Conservation (phyloP, 345 rosid genomes). For the Syzygium aromaticum region DNA sequence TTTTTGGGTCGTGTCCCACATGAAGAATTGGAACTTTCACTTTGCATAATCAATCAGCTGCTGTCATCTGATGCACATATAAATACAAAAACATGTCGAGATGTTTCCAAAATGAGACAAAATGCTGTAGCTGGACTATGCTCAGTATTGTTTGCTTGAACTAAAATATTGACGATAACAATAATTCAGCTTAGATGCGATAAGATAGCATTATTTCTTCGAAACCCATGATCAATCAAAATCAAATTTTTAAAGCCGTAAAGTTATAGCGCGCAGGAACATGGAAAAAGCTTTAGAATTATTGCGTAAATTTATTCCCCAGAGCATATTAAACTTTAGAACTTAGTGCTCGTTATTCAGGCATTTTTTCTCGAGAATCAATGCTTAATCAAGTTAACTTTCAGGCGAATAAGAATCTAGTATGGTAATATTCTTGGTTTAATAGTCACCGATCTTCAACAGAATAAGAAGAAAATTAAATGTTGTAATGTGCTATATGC, state of each 20-base stretch:
- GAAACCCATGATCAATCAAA: not conserved
- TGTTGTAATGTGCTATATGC: not conserved
- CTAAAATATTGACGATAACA: not conserved
- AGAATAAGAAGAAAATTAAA: not conserved
- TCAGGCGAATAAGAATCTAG: not conserved
- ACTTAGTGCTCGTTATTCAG: not conserved
- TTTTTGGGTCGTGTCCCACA: constrained; percentile 14
- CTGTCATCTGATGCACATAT: not conserved
- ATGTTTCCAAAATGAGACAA: not conserved
- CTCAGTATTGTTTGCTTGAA: too few species aligned
- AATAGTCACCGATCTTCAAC: not conserved
- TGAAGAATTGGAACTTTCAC: constrained; percentile 25
- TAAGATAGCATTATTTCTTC: not conserved
- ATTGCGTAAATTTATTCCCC: not conserved
- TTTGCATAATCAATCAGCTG: constrained; percentile 8
- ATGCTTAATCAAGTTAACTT: not conserved
- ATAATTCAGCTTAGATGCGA: not conserved
- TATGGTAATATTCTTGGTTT: not conserved
- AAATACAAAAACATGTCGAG: not conserved
- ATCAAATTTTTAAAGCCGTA: not conserved
- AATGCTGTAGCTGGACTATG: not conserved
- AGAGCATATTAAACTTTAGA: not conserved
- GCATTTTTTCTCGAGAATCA: not conserved
- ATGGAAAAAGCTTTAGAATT: not conserved
- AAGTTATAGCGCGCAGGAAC: not conserved